These are phyloP conservation scores for Anacardium occidentale DNA, from an alignment of 345 rosid genomes.

Conservation along the genomic window DNA sequence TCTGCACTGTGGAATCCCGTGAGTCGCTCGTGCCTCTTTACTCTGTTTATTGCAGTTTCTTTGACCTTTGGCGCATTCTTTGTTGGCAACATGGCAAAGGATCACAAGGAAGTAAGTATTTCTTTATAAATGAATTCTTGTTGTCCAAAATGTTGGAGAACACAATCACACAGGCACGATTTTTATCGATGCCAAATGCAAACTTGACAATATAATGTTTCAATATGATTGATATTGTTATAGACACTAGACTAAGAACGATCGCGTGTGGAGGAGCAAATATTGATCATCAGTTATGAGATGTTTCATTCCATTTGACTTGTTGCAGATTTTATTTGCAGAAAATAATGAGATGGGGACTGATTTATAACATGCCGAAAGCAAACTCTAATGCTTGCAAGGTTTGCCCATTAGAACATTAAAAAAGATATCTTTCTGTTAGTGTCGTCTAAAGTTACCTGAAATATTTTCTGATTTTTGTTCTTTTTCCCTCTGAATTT, in stretches of 20 bases:
- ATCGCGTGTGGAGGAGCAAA: not conserved
- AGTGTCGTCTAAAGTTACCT: not conserved
- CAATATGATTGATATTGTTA: not conserved
- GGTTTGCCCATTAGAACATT: slow-evolving; percentile 40
- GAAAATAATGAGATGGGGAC: slow-evolving; percentile 54
- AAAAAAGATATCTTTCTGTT: not conserved
- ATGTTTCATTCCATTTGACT: not conserved
- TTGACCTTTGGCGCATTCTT: slow-evolving; percentile 62
- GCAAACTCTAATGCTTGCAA: slow-evolving; percentile 41
- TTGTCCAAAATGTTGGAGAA: not conserved
- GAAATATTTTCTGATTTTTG: slow-evolving; percentile 10
- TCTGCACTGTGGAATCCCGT: slow-evolving; percentile 40
- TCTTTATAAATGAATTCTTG: slow-evolving; percentile 11
- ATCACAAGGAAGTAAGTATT: slow-evolving; percentile 56
- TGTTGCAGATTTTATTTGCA: slow-evolving; percentile 34
- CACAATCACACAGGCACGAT: not conserved
- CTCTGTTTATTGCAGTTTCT: slow-evolving; percentile 41
- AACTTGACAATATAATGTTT: not conserved
- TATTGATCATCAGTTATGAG: not conserved
- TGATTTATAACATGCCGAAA: slow-evolving; percentile 30
- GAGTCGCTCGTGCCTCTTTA: slow-evolving; percentile 57
- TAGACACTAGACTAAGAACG: not conserved
- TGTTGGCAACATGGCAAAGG: slow-evolving; percentile 40
- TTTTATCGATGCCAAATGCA: not conserved
- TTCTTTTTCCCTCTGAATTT: not conserved